Conservation (phyloP, 2,329 filamentous ascomycete species). For the Claviceps capensis region DNA sequence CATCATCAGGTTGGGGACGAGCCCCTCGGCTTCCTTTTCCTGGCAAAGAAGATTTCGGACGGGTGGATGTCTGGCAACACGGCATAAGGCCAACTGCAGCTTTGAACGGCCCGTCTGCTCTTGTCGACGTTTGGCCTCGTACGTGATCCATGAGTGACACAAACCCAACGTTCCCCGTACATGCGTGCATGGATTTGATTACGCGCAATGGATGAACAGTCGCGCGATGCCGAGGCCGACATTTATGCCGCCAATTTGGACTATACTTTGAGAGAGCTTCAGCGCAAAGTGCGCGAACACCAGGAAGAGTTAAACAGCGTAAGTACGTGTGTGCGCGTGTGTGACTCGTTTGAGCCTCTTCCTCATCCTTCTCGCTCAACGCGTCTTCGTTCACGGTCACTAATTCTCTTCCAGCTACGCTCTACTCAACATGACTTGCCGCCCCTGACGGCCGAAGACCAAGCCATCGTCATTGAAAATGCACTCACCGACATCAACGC, state of each 20-base stretch:
- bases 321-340: neutral
- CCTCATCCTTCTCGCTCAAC: neutral
- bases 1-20: too few species aligned
- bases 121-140: neutral
- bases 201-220: constrained; percentile 13
- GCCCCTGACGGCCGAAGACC: constrained; percentile 16
- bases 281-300: constrained; percentile 40
- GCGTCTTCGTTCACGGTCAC: neutral
- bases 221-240: constrained; percentile 14
- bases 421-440: constrained; percentile 10
- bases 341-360: neutral
- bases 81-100: neutral
- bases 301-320: constrained; percentile 36
- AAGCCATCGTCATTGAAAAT: constrained; percentile 36
- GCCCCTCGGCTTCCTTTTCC: neutral
- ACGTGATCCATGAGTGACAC: neutral
- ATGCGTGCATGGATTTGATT: neutral
- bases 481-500: constrained; percentile 53
- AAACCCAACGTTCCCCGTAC: neutral
- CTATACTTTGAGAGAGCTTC: constrained; percentile 53
- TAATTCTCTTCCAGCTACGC: constrained; percentile 13
- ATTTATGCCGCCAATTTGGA: constrained; percentile 40
- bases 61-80: neutral
- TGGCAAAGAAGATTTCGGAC: neutral
- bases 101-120: neutral